Percentiles rank a stretch among this genome's conserved stretches.
These are phyloP conservation scores for Aegle marmelos DNA, from an alignment of 345 rosid species.

Conservation along the genomic window DNA sequence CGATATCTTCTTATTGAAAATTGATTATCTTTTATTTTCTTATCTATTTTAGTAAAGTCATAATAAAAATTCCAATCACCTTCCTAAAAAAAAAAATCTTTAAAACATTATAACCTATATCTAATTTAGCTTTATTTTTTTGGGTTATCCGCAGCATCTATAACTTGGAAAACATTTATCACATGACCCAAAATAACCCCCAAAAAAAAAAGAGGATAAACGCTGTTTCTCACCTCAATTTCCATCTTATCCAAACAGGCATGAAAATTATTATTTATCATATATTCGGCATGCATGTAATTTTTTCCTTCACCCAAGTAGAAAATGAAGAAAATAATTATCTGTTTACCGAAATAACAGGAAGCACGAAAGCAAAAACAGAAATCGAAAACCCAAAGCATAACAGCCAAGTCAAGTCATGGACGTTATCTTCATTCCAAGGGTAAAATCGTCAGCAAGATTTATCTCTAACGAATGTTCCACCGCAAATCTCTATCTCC, in stretches of 20 bases:
- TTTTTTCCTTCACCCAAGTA: too few relatives aligned
- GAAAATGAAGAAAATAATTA: too few relatives aligned
- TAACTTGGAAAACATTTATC: background rate
- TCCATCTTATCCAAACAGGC: background rate
- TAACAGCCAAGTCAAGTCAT: conserved; percentile 2
- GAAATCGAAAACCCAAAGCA: background rate
- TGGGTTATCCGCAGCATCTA: too few relatives aligned
- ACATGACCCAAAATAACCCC: background rate
- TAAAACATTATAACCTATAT: background rate
- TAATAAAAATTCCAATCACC: background rate
- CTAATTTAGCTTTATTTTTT: background rate
- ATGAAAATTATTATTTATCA: background rate
- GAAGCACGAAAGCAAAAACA: background rate
- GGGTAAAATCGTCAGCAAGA: conserved; percentile 8
- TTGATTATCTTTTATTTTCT: too few relatives aligned
- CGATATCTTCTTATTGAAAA: too few relatives aligned
- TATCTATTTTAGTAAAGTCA: background rate
- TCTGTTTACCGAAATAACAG: background rate
- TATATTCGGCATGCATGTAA: too few relatives aligned
- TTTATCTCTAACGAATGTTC: conserved; percentile 2
- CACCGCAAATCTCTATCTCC: conserved; percentile 19
- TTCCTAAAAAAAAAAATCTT: background rate
- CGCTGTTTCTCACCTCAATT: background rate
- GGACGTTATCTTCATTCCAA: conserved; percentile 12
- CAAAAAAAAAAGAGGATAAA: background rate